These are phyloP conservation scores for Paxillus ammoniavirescens DNA, from an alignment of 768 basidiomycete species.

Conservation along the genomic window DNA sequence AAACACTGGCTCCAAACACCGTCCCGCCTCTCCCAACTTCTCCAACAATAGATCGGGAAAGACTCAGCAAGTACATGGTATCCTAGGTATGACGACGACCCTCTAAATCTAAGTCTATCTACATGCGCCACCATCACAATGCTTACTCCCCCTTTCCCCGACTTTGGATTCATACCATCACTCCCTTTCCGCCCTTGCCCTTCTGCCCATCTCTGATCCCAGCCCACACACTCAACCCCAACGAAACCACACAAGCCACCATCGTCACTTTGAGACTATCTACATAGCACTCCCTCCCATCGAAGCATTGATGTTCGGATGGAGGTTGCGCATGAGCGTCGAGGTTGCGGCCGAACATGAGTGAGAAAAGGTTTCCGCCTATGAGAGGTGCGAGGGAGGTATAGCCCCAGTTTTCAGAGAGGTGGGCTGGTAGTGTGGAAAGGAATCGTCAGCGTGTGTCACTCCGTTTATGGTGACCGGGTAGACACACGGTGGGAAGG, in stretches of 20 bases:
- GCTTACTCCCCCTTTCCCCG: too few relatives aligned
- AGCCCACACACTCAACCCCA: slow-evolving; percentile 37
- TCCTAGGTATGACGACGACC: too few relatives aligned
- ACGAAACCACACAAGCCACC: slow-evolving; percentile 34
- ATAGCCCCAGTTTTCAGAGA: slow-evolving; percentile 87
- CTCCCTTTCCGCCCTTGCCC: not conserved
- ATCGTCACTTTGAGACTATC: slow-evolving; percentile 51
- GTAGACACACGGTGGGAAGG: too few relatives aligned
- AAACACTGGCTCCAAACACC: too few relatives aligned
- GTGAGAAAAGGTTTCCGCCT: slow-evolving; percentile 81
- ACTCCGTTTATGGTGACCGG: too few relatives aligned
- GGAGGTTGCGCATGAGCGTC: slow-evolving; percentile 58
- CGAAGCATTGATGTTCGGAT: slow-evolving; percentile 47
- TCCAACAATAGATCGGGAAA: too few relatives aligned
- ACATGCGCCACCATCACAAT: too few relatives aligned
- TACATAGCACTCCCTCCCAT: slow-evolving; percentile 60
- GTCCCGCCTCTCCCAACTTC: too few relatives aligned
- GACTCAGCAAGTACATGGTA: too few relatives aligned
- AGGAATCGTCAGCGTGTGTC: not conserved
- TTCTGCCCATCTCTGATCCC: slow-evolving; percentile 33
- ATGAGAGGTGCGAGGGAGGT: slow-evolving; percentile 70
- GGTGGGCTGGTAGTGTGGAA: slow-evolving; percentile 46
- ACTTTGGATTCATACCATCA: too few relatives aligned
- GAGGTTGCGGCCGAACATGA: slow-evolving; percentile 78
- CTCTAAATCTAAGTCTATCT: too few relatives aligned